A percentile compares a stretch with the other conserved stretches of the same genome.
phyloP scores from a whole-genome alignment of 768 basidiomycete species.

The Boletus rufocinnamomeus region DNA sequence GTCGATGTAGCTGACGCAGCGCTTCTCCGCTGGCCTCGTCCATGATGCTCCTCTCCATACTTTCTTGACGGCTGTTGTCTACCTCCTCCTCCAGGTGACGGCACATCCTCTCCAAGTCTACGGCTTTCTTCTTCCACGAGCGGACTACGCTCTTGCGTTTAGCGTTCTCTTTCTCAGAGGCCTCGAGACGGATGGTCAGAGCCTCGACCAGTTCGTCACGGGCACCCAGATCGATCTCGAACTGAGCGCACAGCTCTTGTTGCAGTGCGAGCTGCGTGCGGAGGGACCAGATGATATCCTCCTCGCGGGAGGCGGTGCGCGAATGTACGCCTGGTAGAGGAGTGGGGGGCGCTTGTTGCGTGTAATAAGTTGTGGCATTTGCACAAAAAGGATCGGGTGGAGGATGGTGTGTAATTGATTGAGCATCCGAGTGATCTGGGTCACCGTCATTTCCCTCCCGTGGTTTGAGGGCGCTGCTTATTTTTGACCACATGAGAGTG shows the following conservation, averaged over 20 bases:
- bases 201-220: constrained; percentile 71
- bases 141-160: constrained; percentile 56
- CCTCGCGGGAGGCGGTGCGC: constrained; percentile 68
- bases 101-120: constrained; percentile 68
- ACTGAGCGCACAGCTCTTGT: constrained; percentile 73
- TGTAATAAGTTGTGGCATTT: constrained; percentile 75
- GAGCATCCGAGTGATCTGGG: constrained; percentile 17
- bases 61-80: constrained; percentile 80
- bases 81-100: constrained; percentile 82
- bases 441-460: constrained; percentile 32
- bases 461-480: constrained; percentile 56
- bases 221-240: constrained; percentile 71
- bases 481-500: constrained; percentile 59
- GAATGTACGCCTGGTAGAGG: constrained; percentile 55
- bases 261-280: constrained; percentile 77
- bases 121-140: constrained; percentile 76
- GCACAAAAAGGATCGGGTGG: constrained; percentile 75
- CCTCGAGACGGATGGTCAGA: constrained; percentile 53
- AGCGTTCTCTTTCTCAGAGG: constrained; percentile 62
- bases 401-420: constrained; percentile 37
- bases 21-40: constrained; percentile 80
- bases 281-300: constrained; percentile 68
- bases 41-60: constrained; percentile 80
- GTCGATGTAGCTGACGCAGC: constrained; percentile 74
- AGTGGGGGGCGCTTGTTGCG: constrained; percentile 68